phyloP scores from a whole-genome alignment of 768 basidiomycete genomes.

The Fibroporia radiculosa region DNA sequence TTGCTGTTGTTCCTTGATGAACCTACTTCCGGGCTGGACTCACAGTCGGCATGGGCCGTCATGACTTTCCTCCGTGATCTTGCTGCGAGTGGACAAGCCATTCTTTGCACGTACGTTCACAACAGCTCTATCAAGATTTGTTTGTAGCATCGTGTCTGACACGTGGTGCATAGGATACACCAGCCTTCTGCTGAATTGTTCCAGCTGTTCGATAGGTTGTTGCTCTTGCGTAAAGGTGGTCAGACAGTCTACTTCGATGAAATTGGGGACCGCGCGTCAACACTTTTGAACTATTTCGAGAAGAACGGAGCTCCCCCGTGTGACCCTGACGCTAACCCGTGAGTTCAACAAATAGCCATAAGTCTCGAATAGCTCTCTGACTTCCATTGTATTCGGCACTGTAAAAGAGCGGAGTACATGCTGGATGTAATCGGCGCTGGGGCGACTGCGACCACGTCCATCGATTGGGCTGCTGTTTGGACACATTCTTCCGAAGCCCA shows the following conservation, averaged over 20 bases:
- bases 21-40: conserved; percentile 81
- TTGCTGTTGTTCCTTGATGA: conserved; percentile 79
- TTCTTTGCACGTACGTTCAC: conserved; percentile 61
- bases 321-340: conserved; percentile 61
- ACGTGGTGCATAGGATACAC: conserved; percentile 22
- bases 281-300: conserved; percentile 74
- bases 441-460: conserved; percentile 32
- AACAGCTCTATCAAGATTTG: not conserved
- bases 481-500: conserved; percentile 33
- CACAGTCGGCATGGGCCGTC: conserved; percentile 83
- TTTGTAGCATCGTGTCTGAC: not conserved
- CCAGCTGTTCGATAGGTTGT: conserved; percentile 72
- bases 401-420: conserved; percentile 36
- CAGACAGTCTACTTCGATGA: conserved; percentile 63
- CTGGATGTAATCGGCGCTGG: conserved; percentile 53
- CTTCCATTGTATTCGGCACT: not conserved
- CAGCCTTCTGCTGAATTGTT: conserved; percentile 83
- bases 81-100: conserved; percentile 77
- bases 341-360: too few relatives aligned
- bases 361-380: not conserved
- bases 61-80: conserved; percentile 66
- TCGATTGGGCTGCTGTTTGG: conserved; percentile 48
- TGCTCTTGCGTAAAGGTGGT: conserved; percentile 75
- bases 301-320: conserved; percentile 59
- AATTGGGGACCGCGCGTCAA: conserved; percentile 51